Conservation (phyloP, 2,329 filamentous ascomycete genomes). For the Colletotrichum liriopes region DNA sequence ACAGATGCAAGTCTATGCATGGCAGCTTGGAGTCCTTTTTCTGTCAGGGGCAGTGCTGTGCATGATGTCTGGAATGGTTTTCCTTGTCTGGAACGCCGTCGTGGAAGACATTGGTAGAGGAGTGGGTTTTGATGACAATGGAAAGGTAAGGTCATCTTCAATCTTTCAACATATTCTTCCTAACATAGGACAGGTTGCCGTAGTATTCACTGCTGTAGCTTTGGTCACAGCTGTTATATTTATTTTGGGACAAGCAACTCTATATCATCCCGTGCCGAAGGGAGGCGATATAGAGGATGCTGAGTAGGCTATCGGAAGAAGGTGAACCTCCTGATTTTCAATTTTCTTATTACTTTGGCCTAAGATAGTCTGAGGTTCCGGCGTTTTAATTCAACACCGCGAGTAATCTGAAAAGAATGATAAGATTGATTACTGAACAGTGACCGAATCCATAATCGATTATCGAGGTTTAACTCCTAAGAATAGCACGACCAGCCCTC, state of each 20-base stretch:
- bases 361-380: too few species aligned
- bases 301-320: neutral
- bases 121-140: constrained; percentile 9
- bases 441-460: too few species aligned
- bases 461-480: too few species aligned
- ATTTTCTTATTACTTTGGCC: neutral
- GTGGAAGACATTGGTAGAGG: neutral
- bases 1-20: constrained; percentile 45
- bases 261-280: constrained; percentile 9
- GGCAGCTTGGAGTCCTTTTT: constrained; percentile 45
- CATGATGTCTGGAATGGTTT: constrained; percentile 44
- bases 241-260: neutral
- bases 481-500: too few species aligned
- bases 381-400: too few species aligned
- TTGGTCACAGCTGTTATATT: neutral
- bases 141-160: neutral
- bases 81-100: constrained; percentile 45
- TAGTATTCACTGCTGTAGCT: constrained; percentile 6
- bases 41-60: constrained; percentile 44
- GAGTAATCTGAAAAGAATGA: too few species aligned
- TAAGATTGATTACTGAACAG: too few species aligned
- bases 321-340: too few species aligned
- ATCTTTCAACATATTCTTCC: neutral
- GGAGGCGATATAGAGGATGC: constrained; percentile 2
- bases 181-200: neutral